Evolutionary conservation across 768 basidiomycete genomes (phyloP), one percentile per base, ranked within the genome.

Genomic region (Albatrellus ellisii): DNA sequence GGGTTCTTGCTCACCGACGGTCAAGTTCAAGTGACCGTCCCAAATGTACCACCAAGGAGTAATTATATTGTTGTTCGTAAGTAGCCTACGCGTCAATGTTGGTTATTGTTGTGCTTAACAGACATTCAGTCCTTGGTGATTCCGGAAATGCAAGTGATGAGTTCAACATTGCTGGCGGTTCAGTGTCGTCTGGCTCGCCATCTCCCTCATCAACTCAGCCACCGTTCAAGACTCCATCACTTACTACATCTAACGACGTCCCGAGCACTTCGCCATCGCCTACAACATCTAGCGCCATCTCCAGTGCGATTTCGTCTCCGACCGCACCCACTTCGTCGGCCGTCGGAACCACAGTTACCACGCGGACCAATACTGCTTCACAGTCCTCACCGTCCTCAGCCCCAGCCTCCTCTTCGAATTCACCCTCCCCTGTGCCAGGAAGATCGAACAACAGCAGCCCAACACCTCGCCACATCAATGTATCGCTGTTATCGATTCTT

Each of bases 71-170:
- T 72, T 43, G 66, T 66, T 39, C 54, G 69, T 73, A 46, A 61
- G 69, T 64, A 39, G 5, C 14, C 36, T 12, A 1, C 11, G 20
- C 32, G 6, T 34, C 1, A 26, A 1, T 11, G 15, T 21, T 8
- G 5, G 43, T 15, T 43, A 18, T 33, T 11, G 26, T 10, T 25
- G 21, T 36, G 15, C 9, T 14, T 25, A 26, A 25, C 31, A 17
- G 22, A 14, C 18, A 12, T 12, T 1, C 36, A 70, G 70, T 71
- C 38, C 68, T 68, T 43, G 70, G 70, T 15, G 67, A 70, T 50
- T 71, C 70, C 25, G 68, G 68, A 31, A 64, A 71, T 53, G 52
- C 52, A 42, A 68, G 67, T 49, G 57, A 57, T 6, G 42, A 44
- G 11, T 70, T 70, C 56, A 56, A 56, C 15, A 62, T 69, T 46